These are phyloP conservation scores for Fusarium acutatum DNA, from an alignment of 2,329 filamentous ascomycete genomes.

Conservation along the genomic window DNA sequence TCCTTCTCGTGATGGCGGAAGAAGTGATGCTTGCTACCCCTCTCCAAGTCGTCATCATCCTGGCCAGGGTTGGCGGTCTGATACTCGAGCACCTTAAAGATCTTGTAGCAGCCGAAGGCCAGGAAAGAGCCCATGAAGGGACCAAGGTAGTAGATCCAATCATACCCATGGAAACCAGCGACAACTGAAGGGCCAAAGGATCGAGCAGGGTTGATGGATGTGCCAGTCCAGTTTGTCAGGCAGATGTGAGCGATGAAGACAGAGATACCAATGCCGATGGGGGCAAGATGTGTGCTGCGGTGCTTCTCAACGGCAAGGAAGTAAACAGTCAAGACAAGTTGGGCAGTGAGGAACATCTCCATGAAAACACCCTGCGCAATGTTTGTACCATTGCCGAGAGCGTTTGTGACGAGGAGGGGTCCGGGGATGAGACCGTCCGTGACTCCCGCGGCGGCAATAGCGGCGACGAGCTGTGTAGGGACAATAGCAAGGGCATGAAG, in stretches of 20 bases:
- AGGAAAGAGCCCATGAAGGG: constrained; percentile 60
- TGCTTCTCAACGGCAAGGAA: constrained; percentile 80
- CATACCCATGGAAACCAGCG: constrained; percentile 54
- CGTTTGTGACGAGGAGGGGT: constrained; percentile 63
- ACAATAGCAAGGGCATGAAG: constrained; percentile 62
- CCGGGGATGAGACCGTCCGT: constrained; percentile 67
- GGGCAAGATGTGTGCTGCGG: constrained; percentile 74
- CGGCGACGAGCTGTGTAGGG: constrained; percentile 65
- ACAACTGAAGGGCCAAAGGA: constrained; percentile 60
- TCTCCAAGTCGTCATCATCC: constrained; percentile 50
- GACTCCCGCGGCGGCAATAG: constrained; percentile 67
- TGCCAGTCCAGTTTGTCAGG: constrained; percentile 58
- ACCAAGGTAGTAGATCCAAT: constrained; percentile 66
- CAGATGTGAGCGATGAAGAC: constrained; percentile 68
- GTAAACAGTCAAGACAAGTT: constrained; percentile 71
- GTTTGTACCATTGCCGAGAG: constrained; percentile 60
- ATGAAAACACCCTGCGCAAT: constrained; percentile 70
- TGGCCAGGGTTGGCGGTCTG: constrained; percentile 60
- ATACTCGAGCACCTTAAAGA: constrained; percentile 62
- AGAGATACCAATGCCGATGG: constrained; percentile 75
- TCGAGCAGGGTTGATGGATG: constrained; percentile 60
- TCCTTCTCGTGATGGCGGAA: constrained; percentile 5
- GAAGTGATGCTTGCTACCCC: not conserved
- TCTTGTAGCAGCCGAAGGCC: constrained; percentile 59
- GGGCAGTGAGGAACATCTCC: constrained; percentile 71